Evolutionary conservation across 1,284 basidiomycete species (phyloP).

Genomic region (Amylostereum areolatum): DNA sequence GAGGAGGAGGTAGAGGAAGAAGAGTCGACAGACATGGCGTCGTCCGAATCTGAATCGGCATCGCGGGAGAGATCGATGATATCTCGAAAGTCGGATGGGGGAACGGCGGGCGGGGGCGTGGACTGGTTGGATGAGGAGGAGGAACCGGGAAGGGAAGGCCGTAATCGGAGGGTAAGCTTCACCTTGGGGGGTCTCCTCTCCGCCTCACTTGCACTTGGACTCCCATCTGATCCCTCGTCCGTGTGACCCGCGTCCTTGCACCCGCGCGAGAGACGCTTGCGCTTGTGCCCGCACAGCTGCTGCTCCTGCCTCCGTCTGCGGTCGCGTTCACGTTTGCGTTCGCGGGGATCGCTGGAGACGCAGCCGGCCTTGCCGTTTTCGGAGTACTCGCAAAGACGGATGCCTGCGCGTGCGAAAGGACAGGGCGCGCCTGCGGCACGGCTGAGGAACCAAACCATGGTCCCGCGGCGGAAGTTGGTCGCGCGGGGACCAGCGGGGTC

Average conservation of each 20-base stretch:
- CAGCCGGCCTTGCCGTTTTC: conserved; percentile 37
- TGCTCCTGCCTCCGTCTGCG: conserved; percentile 28
- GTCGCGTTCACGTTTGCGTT: conserved; percentile 35
- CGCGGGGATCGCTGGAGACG: conserved; percentile 22
- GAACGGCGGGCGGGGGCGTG: conserved; percentile 15
- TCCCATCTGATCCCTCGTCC: conserved; percentile 15
- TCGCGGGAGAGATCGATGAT: conserved; percentile 40
- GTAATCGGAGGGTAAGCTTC: conserved; percentile 61
- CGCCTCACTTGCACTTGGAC: conserved; percentile 27
- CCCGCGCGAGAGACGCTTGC: conserved; percentile 54
- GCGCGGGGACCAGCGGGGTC: conserved; percentile 40
- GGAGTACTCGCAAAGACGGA: conserved; percentile 60
- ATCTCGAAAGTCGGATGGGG: conserved; percentile 16
- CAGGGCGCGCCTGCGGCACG: conserved; percentile 67
- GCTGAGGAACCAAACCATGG: conserved; percentile 73
- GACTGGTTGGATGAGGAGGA: conserved; percentile 18
- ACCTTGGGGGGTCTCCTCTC: conserved; percentile 54
- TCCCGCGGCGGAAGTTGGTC: conserved; percentile 74
- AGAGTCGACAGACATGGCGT: conserved; percentile 4
- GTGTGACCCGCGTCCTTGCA: conserved; percentile 29
- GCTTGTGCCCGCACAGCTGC: conserved; percentile 57
- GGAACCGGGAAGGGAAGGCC: conserved; percentile 35
- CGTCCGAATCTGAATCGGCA: conserved; percentile 17
- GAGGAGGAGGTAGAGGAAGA: too few relatives aligned
- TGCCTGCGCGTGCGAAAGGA: conserved; percentile 66